phyloP scores from a whole-genome alignment of 2,329 filamentous ascomycete species.

The Trichoderma brevicompactum region DNA sequence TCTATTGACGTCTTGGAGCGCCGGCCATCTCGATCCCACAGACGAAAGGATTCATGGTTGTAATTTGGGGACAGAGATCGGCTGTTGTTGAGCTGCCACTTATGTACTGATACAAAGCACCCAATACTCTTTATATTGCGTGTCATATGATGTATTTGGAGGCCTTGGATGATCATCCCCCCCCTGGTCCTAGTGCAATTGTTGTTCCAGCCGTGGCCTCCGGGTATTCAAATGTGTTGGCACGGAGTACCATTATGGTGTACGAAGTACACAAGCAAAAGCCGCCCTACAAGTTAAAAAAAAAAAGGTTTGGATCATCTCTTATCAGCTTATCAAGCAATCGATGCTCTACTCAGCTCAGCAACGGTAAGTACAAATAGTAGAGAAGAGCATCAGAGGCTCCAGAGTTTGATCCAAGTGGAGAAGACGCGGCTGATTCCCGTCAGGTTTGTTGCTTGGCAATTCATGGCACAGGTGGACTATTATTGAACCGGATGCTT shows the following conservation, averaged over 20 bases:
- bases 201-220: no score
- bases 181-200: no score
- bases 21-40: conserved; percentile 18
- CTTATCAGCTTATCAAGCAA: conserved; percentile 24
- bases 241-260: no score
- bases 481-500: not conserved
- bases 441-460: conserved; percentile 5
- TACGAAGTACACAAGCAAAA: no score
- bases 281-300: no score
- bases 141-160: no score
- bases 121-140: not conserved
- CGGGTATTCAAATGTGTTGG: no score
- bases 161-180: no score
- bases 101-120: not conserved
- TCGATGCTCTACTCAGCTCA: conserved; percentile 10
- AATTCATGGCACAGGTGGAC: not conserved
- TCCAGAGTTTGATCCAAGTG: conserved; percentile 21
- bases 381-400: conserved; percentile 7
- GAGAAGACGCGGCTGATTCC: conserved; percentile 22
- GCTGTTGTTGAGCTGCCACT: not conserved
- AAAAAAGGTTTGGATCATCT: conserved; percentile 2
- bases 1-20: conserved; percentile 23
- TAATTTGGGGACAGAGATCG: not conserved
- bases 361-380: not conserved
- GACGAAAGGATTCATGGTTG: not conserved